phyloP scores from a whole-genome alignment of 2,329 filamentous ascomycete genomes.

The Berkeleyomyces basicola region DNA sequence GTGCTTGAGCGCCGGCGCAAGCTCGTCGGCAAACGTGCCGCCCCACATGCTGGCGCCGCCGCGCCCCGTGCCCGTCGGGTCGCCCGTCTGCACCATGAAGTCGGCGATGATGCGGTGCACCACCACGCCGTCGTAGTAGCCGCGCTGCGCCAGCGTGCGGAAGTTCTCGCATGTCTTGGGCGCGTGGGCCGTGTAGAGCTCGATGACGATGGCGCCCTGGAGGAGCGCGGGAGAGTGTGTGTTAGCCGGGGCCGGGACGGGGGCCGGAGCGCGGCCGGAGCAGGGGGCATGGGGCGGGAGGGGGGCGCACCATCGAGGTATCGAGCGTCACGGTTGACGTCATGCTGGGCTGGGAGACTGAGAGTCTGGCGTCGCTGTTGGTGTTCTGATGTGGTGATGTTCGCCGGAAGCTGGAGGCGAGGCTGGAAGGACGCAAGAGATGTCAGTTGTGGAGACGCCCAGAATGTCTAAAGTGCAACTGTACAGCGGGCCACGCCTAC shows the following conservation, averaged over 20 bases:
- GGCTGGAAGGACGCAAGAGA: too few species aligned
- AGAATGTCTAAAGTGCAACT: too few species aligned
- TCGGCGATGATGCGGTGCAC: conserved; percentile 92
- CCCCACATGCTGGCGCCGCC: conserved; percentile 84
- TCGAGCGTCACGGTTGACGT: conserved; percentile 65
- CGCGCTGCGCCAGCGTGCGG: conserved; percentile 55
- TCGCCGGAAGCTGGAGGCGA: not conserved
- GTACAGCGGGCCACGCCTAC: too few species aligned
- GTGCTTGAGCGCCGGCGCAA: conserved; percentile 61
- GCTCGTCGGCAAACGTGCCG: conserved; percentile 88
- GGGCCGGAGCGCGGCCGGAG: not conserved
- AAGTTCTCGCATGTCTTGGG: conserved; percentile 87
- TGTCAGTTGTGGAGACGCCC: too few species aligned
- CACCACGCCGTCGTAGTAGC: conserved; percentile 73
- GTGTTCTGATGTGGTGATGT: not conserved
- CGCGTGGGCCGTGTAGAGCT: conserved; percentile 81
- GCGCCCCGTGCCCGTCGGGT: conserved; percentile 83
- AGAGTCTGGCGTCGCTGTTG: not conserved
- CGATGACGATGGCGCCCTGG: conserved; percentile 67
- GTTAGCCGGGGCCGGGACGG: not conserved
- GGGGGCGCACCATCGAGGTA: conserved; percentile 58
- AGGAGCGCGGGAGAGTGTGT: not conserved
- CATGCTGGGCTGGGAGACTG: conserved; percentile 32
- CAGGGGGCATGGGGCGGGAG: not conserved
- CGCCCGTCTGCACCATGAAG: conserved; percentile 94